A percentile compares a stretch with the other conserved stretches of the same genome.
These are phyloP conservation scores for Dillenia suffruticosa DNA, from an alignment of 164 flowering plant genomes.

Conservation along the genomic window DNA sequence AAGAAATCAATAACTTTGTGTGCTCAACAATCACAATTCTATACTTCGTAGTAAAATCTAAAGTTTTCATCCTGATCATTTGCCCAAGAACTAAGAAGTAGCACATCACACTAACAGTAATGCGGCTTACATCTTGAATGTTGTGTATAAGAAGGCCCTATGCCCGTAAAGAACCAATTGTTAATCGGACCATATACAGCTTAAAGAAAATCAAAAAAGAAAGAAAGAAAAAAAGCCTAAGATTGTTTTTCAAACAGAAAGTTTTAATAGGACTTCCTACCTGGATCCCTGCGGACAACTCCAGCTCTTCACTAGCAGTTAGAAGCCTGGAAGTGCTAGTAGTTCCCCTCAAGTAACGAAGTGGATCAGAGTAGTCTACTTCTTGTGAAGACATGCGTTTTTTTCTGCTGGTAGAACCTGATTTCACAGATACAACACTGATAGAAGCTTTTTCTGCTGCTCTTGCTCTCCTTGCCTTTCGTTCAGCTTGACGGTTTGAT, in stretches of 20 bases:
- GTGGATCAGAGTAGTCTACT: constrained; percentile 67
- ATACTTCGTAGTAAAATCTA: too few species aligned
- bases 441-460: constrained; percentile 71
- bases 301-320: constrained; percentile 63
- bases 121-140: too few species aligned
- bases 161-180: too few species aligned
- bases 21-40: too few species aligned
- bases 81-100: too few species aligned
- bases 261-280: constrained; percentile 22
- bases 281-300: constrained; percentile 87
- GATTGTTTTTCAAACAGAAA: not conserved
- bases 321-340: constrained; percentile 68
- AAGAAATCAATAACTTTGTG: too few species aligned
- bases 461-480: constrained; percentile 66
- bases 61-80: too few species aligned
- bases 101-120: too few species aligned
- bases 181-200: too few species aligned
- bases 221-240: not conserved
- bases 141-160: too few species aligned
- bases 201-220: too few species aligned
- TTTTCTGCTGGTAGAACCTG: constrained; percentile 51
- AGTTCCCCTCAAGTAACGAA: constrained; percentile 66
- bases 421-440: constrained; percentile 39
- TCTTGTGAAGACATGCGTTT: constrained; percentile 56
- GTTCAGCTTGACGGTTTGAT: constrained; percentile 68